Percentiles rank a stretch among this genome's conserved stretches.
Conservation (phyloP, 768 basidiomycete species). For the Calvatia gigantea region DNA sequence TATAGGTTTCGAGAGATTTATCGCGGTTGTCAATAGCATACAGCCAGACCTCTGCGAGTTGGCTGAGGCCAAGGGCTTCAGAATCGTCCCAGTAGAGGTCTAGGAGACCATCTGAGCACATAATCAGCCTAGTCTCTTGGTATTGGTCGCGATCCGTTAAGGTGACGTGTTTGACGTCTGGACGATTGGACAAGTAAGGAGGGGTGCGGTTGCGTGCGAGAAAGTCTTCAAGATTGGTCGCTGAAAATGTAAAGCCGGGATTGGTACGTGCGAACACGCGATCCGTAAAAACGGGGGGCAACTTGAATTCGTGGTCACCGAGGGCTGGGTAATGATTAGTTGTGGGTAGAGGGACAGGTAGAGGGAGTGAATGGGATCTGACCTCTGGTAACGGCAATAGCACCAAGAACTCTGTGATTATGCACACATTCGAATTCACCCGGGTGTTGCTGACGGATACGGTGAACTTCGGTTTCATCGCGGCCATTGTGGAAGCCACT, state of each 20-base stretch:
- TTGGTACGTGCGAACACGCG: conserved; percentile 41
- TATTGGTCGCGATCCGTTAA: conserved; percentile 22
- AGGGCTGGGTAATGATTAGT: conserved; percentile 37
- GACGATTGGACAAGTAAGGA: conserved; percentile 46
- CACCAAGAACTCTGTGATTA: conserved; percentile 46
- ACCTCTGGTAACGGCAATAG: conserved; percentile 57
- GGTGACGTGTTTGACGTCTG: conserved; percentile 40
- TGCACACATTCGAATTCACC: conserved; percentile 40
- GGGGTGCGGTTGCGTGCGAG: conserved; percentile 45
- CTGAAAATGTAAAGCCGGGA: conserved; percentile 32
- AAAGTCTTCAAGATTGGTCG: conserved; percentile 35
- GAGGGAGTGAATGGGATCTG: conserved; percentile 13
- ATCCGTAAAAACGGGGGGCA: conserved; percentile 43
- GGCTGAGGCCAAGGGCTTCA: conserved; percentile 24
- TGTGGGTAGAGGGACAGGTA: background rate
- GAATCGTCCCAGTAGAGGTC: conserved; percentile 37
- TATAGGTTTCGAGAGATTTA: conserved; percentile 2
- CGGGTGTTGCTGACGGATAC: conserved; percentile 43
- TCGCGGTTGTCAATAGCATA: conserved; percentile 16
- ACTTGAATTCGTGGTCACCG: conserved; percentile 53
- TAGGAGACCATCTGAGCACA: conserved; percentile 51
- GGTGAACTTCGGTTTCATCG: conserved; percentile 35
- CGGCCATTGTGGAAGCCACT: conserved; percentile 51
- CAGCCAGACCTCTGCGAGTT: conserved; percentile 34
- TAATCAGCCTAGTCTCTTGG: conserved; percentile 27